phyloP scores from a whole-genome alignment of 345 rosid species.

The Brassica carinata region DNA sequence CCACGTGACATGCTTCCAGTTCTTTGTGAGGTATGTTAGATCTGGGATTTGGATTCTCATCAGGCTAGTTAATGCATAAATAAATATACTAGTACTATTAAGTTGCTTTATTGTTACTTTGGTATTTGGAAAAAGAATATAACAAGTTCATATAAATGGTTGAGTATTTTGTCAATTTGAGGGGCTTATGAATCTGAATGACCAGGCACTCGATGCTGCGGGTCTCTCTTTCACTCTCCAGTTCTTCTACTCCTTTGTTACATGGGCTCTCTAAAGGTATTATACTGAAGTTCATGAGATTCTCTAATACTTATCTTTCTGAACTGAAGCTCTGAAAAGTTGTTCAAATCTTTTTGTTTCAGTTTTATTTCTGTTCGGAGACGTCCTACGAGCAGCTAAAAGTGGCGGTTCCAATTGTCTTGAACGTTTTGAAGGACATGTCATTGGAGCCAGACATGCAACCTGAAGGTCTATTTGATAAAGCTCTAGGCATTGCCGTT shows the following conservation, averaged over 20 bases:
- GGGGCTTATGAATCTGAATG: constrained; percentile 19
- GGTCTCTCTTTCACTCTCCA: constrained; percentile 44
- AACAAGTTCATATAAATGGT: neutral
- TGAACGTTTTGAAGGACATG: constrained; percentile 56
- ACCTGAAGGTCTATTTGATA: constrained; percentile 51
- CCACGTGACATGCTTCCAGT: constrained; percentile 87
- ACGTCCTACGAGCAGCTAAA: constrained; percentile 78
- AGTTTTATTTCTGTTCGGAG: constrained; percentile 64
- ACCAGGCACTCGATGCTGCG: constrained; percentile 71
- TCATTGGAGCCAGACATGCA: constrained; percentile 47
- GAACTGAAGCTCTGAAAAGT: constrained; percentile 22
- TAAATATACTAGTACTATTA: constrained; percentile 2
- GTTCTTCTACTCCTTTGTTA: constrained; percentile 62
- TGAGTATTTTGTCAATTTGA: neutral
- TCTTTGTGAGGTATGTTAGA: constrained; percentile 71
- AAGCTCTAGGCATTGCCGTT: constrained; percentile 63
- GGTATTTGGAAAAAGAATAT: neutral
- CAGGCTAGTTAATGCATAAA: constrained; percentile 4
- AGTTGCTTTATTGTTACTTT: neutral
- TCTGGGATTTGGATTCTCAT: neutral
- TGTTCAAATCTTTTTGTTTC: constrained; percentile 37
- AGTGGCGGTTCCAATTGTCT: constrained; percentile 63
- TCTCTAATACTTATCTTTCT: too few relatives aligned
- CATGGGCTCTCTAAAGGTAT: constrained; percentile 81
- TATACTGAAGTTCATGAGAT: neutral